A percentile compares a stretch with the other conserved stretches of the same genome.
phyloP scores from a whole-genome alignment of 768 basidiomycete genomes.

The Myochromella boudieri region DNA sequence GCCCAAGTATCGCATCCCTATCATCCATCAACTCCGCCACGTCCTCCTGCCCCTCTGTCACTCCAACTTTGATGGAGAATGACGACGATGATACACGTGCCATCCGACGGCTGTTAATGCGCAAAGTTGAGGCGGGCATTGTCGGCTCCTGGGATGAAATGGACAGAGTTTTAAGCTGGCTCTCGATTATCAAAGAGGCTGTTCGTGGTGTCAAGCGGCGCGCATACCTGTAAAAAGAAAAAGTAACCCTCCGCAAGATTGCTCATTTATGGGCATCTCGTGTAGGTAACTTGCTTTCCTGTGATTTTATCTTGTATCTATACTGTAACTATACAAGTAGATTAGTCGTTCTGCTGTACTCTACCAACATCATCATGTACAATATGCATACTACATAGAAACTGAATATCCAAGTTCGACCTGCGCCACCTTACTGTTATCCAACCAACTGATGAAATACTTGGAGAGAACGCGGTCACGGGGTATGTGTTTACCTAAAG shows the following conservation, averaged over 20 bases:
- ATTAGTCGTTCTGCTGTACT: conserved; percentile 19
- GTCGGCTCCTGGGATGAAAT: conserved; percentile 62
- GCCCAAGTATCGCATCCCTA: conserved; percentile 42
- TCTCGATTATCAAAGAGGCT: conserved; percentile 64
- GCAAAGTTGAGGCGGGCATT: conserved; percentile 61
- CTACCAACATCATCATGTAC: conserved; percentile 16
- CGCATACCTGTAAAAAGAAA: conserved; percentile 37
- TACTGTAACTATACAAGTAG: conserved; percentile 23
- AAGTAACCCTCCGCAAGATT: conserved; percentile 5
- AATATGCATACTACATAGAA: conserved; percentile 9
- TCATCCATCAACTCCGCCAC: conserved; percentile 39
- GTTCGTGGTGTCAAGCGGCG: conserved; percentile 55
- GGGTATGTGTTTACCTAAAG: neutral
- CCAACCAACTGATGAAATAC: neutral
- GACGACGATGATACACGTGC: conserved; percentile 66
- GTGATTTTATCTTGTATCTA: conserved; percentile 28
- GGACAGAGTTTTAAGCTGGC: conserved; percentile 58
- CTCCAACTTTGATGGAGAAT: conserved; percentile 48
- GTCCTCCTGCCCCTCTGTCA: conserved; percentile 46
- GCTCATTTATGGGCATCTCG: neutral
- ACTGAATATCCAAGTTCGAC: neutral
- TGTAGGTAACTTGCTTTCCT: conserved; percentile 20
- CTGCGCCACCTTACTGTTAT: too few species aligned
- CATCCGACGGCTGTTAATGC: conserved; percentile 60
- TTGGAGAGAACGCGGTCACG: neutral